A percentile compares a stretch with the other conserved stretches of the same genome.
These are phyloP conservation scores for Proteromonas lacertae DNA, from an alignment of 352 stramenopile genomes.

Conservation along the genomic window DNA sequence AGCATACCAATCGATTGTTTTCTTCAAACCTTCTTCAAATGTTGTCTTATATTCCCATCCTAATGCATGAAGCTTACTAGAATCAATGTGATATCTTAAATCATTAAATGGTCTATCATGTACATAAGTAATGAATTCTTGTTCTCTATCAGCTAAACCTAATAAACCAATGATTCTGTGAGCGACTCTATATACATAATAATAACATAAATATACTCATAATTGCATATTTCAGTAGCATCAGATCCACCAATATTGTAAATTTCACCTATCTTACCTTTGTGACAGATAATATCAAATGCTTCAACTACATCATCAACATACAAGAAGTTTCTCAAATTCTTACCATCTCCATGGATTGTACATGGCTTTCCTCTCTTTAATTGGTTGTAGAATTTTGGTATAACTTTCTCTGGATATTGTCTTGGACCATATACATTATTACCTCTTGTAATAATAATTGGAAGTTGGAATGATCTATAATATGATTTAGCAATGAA, in stretches of 20 bases:
- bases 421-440: constrained; percentile 94
- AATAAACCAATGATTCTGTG: constrained; percentile 40
- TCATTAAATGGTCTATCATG: constrained; percentile 63
- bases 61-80: constrained; percentile 38
- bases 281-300: constrained; percentile 77
- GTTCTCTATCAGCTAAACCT: constrained; percentile 17
- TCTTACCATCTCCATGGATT: constrained; percentile 65
- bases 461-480: constrained; percentile 62
- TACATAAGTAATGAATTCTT: constrained; percentile 24
- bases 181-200: constrained; percentile 32
- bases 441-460: constrained; percentile 87
- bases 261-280: constrained; percentile 48
- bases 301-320: constrained; percentile 73
- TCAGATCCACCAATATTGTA: constrained; percentile 79
- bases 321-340: constrained; percentile 76
- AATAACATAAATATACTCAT: constrained; percentile 15
- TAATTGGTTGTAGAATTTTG: constrained; percentile 88
- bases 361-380: constrained; percentile 43
- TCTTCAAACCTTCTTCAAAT: constrained; percentile 53
- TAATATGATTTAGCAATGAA: constrained; percentile 78
- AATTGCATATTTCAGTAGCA: constrained; percentile 26
- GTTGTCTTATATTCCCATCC: constrained; percentile 57
- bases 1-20: constrained; percentile 23
- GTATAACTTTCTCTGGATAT: constrained; percentile 92
- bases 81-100: constrained; percentile 76